Conservation (phyloP, 441 rosid species). For the Croton laevigatus region DNA sequence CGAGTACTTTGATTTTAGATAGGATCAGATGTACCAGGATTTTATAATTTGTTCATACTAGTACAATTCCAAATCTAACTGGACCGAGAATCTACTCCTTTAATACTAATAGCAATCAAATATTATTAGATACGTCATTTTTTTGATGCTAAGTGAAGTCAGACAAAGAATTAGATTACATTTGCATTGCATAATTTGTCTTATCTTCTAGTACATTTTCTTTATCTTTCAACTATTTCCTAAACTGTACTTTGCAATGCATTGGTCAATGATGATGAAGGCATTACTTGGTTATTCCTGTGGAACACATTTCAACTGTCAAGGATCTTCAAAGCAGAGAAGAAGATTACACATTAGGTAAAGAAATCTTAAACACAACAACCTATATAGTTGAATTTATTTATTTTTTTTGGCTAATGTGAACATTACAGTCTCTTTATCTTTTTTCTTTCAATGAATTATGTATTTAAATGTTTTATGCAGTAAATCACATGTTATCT, state of each 20-base stretch:
- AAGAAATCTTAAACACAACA: constrained; percentile 9
- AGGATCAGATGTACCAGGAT: neutral
- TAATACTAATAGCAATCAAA: no score
- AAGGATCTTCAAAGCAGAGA: constrained; percentile 55
- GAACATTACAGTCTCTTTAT: neutral
- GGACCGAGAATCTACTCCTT: neutral
- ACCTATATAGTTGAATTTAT: neutral
- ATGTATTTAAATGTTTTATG: constrained; percentile 14
- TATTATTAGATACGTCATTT: no score
- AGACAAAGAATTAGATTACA: neutral
- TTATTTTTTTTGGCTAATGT: neutral
- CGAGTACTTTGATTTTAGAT: neutral
- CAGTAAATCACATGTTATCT: constrained; percentile 72
- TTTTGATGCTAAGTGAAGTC: no score
- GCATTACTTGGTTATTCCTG: constrained; percentile 88
- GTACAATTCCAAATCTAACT: neutral
- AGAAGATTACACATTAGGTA: constrained; percentile 78
- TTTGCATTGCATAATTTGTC: constrained; percentile 11
- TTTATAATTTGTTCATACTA: neutral
- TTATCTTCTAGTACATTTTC: neutral
- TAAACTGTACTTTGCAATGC: constrained; percentile 1
- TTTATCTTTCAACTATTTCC: neutral
- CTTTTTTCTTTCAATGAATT: neutral
- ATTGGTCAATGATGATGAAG: constrained; percentile 29
- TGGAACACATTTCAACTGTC: constrained; percentile 70